Evolutionary conservation across 179 eudicot species (phyloP).

Genomic region (Corrigiola litoralis): DNA sequence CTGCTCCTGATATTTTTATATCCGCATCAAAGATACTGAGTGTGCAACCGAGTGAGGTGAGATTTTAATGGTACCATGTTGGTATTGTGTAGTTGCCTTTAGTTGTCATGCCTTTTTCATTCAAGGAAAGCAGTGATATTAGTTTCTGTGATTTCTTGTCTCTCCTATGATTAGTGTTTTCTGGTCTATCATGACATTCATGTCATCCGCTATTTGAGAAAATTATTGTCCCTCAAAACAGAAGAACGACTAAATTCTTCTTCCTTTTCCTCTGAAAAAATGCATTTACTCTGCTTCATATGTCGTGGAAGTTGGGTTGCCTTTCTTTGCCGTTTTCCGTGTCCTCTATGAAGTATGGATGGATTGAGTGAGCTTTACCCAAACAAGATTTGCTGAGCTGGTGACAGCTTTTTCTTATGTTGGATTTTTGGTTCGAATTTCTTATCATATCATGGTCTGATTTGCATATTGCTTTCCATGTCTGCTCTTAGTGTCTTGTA

Average conservation of each 20-base stretch:
- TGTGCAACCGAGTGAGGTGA: conserved; percentile 80
- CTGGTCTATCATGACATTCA: no score
- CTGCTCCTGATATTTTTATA: conserved; percentile 94
- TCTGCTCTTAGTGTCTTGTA: conserved; percentile 64
- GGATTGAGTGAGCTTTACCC: no score
- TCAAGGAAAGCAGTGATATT: neutral
- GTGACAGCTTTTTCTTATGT: no score
- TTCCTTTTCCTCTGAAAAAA: neutral
- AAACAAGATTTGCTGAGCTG: no score
- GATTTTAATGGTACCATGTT: neutral
- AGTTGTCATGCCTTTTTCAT: neutral
- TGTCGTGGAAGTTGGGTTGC: neutral
- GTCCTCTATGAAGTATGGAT: no score
- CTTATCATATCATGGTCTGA: conserved; percentile 7
- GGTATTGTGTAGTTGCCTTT: neutral
- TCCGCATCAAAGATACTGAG: conserved; percentile 78
- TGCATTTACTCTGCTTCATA: neutral
- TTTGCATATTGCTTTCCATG: conserved; percentile 2
- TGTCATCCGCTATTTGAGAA: no score
- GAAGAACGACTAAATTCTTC: no score
- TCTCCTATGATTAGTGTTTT: no score
- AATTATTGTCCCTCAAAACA: no score
- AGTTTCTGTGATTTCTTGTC: no score
- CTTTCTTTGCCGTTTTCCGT: neutral
- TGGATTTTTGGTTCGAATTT: neutral